Conservation (phyloP, 2,329 filamentous ascomycete species). For the Pestalotiopsis sp. region DNA sequence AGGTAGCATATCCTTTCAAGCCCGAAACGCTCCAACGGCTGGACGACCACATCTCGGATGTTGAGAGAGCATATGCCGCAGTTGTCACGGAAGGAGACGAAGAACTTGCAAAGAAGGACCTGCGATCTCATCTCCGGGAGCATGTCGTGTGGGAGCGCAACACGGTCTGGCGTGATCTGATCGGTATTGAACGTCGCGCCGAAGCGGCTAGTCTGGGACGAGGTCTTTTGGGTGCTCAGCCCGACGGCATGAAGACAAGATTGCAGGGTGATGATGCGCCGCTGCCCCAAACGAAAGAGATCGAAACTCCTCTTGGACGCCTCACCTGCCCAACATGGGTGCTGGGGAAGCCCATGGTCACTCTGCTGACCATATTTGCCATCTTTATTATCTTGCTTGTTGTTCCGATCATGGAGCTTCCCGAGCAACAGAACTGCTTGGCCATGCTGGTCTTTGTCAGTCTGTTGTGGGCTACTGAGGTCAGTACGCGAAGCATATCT, state of each 20-base stretch:
- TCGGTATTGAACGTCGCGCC: slow-evolving; percentile 92
- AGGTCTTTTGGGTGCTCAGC: slow-evolving; percentile 77
- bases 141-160: slow-evolving; percentile 99
- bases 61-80: slow-evolving; percentile 80
- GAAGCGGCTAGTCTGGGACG: slow-evolving; percentile 92
- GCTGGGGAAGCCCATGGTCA: slow-evolving; percentile 79
- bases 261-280: slow-evolving; percentile 85
- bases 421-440: slow-evolving; percentile 94
- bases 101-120: slow-evolving; percentile 76
- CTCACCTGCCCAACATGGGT: slow-evolving; percentile 81
- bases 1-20: slow-evolving; percentile 80
- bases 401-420: slow-evolving; percentile 79
- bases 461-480: slow-evolving; percentile 94
- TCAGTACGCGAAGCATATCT: slow-evolving; percentile 35
- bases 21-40: slow-evolving; percentile 71
- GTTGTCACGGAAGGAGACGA: slow-evolving; percentile 83
- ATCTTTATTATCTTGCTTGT: slow-evolving; percentile 76
- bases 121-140: slow-evolving; percentile 88
- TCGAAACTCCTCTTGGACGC: slow-evolving; percentile 79
- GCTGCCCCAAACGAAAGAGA: slow-evolving; percentile 62
- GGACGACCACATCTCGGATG: slow-evolving; percentile 70
- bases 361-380: slow-evolving; percentile 69
- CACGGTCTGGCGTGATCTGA: slow-evolving; percentile 98
- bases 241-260: slow-evolving; percentile 67
- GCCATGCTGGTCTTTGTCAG: slow-evolving; percentile 94